Conservation (phyloP, 2,329 filamentous ascomycete genomes). For the Polytolypa hystricis region DNA sequence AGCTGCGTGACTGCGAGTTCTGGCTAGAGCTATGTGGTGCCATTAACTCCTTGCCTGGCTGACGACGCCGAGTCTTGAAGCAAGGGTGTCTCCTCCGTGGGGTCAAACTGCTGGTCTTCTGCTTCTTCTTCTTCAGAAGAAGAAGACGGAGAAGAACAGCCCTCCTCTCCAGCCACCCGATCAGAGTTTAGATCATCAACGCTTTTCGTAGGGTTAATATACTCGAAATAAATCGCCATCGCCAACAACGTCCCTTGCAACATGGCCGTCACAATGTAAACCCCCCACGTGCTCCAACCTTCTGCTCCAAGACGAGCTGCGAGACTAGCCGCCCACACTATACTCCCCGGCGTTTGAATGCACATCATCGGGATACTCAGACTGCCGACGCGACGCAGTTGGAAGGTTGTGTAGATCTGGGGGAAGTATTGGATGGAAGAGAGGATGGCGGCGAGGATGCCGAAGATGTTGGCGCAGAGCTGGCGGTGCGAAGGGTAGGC, state of each 20-base stretch:
- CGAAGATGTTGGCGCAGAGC: slow-evolving; percentile 75
- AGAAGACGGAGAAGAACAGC: too few species aligned
- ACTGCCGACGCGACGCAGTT: slow-evolving; percentile 74
- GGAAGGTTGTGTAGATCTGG: slow-evolving; percentile 87
- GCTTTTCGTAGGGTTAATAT: slow-evolving; percentile 36
- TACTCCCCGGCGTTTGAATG: slow-evolving; percentile 88
- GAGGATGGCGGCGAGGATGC: slow-evolving; percentile 64
- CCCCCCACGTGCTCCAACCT: slow-evolving; percentile 93
- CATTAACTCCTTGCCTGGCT: too few species aligned
- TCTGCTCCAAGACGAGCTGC: slow-evolving; percentile 64
- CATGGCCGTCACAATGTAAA: slow-evolving; percentile 74
- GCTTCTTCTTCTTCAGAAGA: too few species aligned
- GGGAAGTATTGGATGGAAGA: slow-evolving; percentile 87
- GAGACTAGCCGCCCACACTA: slow-evolving; percentile 79
- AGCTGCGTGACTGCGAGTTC: too few species aligned
- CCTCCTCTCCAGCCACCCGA: too few species aligned
- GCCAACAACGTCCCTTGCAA: slow-evolving; percentile 71
- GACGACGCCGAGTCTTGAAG: slow-evolving; percentile 8
- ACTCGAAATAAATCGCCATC: slow-evolving; percentile 67
- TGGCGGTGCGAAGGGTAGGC: slow-evolving; percentile 54
- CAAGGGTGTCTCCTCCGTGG: slow-evolving; percentile 15
- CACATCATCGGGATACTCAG: slow-evolving; percentile 96
- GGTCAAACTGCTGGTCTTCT: too few species aligned
- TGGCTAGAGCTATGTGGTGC: too few species aligned
- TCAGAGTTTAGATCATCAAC: slow-evolving; percentile 14